Conservation (phyloP, 2,329 filamentous ascomycete species). For the Apiospora hydei region DNA sequence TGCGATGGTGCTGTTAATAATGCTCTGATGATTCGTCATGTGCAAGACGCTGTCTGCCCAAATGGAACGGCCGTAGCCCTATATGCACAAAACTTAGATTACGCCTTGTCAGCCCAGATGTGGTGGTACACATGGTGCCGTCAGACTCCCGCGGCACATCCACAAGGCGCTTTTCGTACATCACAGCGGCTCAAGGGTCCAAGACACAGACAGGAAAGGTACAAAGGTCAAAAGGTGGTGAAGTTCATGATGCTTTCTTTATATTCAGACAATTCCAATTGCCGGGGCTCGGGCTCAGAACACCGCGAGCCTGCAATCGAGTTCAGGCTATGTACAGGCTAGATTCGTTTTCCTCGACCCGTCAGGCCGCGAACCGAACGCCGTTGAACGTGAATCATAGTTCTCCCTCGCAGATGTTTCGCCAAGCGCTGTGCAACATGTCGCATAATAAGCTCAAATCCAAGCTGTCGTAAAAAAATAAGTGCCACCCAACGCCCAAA, state of each 20-base stretch:
- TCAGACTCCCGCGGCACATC: neutral
- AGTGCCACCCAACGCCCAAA: constrained; percentile 1
- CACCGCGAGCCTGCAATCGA: neutral
- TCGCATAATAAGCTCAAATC: constrained; percentile 17
- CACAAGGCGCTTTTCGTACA: neutral
- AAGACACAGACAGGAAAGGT: too few species aligned
- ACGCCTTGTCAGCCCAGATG: neutral
- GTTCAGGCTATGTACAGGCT: constrained; percentile 21
- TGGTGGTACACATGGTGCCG: neutral
- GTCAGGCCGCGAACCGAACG: constrained; percentile 17
- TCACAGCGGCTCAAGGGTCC: neutral
- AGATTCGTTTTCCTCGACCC: neutral
- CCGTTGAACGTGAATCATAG: constrained; percentile 15
- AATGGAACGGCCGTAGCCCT: constrained; percentile 9
- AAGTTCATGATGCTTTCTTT: constrained; percentile 6
- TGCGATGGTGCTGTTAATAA: too few species aligned
- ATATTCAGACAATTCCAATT: neutral
- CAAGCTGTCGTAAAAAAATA: neutral
- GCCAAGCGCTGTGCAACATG: constrained; percentile 17
- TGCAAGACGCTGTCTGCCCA: neutral
- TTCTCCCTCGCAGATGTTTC: constrained; percentile 9
- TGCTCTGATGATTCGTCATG: too few species aligned
- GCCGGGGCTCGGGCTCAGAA: neutral
- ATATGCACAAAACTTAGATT: neutral
- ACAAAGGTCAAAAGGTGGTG: too few species aligned